Evolutionary conservation across 345 rosid species (phyloP).

Genomic region (Laguncularia racemosa): DNA sequence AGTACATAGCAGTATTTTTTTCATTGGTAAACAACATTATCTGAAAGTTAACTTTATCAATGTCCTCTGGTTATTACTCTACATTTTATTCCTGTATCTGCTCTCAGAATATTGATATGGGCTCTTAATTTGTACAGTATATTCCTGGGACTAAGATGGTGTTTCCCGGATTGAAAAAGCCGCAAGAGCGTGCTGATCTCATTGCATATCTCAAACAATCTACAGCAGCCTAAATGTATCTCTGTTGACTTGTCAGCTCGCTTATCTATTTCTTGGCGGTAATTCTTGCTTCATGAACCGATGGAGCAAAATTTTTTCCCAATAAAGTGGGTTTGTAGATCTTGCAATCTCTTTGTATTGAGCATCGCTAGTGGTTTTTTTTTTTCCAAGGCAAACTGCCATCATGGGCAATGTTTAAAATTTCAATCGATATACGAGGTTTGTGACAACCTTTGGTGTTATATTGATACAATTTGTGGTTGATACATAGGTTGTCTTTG

Average conservation of each 20-base stretch:
- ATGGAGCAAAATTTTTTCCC: slow-evolving; percentile 15
- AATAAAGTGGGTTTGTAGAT: slow-evolving; percentile 18
- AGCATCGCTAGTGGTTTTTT: slow-evolving; percentile 7
- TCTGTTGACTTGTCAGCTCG: not conserved
- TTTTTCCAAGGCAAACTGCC: too few species aligned
- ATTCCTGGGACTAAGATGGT: slow-evolving; percentile 99
- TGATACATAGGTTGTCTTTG: too few species aligned
- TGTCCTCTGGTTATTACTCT: not conserved
- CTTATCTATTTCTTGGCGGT: slow-evolving; percentile 9
- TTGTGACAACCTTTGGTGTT: too few species aligned
- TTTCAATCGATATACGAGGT: too few species aligned
- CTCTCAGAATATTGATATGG: not conserved
- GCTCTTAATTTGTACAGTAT: slow-evolving; percentile 44
- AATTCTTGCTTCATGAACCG: not conserved
- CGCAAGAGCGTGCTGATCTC: slow-evolving; percentile 86
- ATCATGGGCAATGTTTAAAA: too few species aligned
- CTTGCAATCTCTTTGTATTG: slow-evolving; percentile 16
- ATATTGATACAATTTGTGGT: too few species aligned
- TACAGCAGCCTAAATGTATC: slow-evolving; percentile 33
- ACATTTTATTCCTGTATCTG: not conserved
- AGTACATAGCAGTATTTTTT: too few species aligned
- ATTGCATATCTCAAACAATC: slow-evolving; percentile 85
- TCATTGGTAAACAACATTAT: too few species aligned
- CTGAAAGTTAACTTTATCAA: too few species aligned
- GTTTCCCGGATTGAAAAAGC: slow-evolving; percentile 94